phyloP scores from a whole-genome alignment of 2,329 filamentous ascomycete species.

The Fonsecaea erecta region DNA sequence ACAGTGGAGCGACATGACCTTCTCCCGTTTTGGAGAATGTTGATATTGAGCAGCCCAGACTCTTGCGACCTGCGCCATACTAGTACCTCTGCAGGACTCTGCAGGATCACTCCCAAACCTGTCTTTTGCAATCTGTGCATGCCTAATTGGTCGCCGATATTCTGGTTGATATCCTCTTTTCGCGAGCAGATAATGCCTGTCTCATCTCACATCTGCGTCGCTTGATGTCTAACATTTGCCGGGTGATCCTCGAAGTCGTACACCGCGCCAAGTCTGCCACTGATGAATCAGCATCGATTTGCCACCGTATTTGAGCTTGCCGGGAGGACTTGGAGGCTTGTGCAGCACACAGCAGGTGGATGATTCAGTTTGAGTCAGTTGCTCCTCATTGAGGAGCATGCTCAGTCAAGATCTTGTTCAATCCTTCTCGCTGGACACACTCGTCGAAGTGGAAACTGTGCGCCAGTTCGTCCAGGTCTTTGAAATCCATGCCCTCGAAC shows the following conservation, averaged over 20 bases:
- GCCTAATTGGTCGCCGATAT: not conserved
- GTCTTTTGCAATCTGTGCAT: not conserved
- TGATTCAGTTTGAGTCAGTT: not conserved
- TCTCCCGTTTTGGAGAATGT: not conserved
- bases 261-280: not conserved
- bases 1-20: not conserved
- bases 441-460: conserved; percentile 60
- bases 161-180: not conserved
- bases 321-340: not conserved
- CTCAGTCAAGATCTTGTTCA: conserved; percentile 57
- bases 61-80: conserved; percentile 1
- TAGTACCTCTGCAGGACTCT: too few relatives aligned
- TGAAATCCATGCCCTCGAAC: conserved; percentile 56
- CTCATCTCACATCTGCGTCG: not conserved
- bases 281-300: conserved; percentile 5
- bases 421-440: conserved; percentile 55
- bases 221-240: not conserved
- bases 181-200: not conserved
- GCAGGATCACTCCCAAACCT: not conserved
- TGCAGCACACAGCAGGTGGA: not conserved
- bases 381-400: conserved; percentile 43
- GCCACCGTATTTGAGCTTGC: not conserved
- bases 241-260: not conserved
- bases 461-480: conserved; percentile 60
- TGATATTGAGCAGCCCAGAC: not conserved